Evolutionary conservation across 2,329 filamentous ascomycete species (phyloP).

Genomic region (Pseudogymnoascus sp.): DNA sequence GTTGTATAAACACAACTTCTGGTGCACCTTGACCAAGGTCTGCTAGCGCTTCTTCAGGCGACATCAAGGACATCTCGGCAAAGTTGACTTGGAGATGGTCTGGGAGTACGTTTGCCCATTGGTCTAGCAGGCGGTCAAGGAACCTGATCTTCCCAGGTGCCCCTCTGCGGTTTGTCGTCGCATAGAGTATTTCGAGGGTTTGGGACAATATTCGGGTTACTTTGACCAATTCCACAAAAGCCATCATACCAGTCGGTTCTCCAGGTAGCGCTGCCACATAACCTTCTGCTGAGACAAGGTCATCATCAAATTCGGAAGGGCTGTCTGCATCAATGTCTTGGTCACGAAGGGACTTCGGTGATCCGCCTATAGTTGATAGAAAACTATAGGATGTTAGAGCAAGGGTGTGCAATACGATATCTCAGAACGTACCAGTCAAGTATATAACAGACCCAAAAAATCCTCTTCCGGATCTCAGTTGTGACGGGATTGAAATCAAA

Average conservation of each 20-base stretch:
- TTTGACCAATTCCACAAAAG: constrained; percentile 16
- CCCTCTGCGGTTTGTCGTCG: constrained; percentile 14
- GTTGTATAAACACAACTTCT: constrained; percentile 15
- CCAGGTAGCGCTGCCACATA: constrained; percentile 13
- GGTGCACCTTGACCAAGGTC: constrained; percentile 9
- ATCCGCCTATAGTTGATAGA: constrained; percentile 14
- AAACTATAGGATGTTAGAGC: background rate
- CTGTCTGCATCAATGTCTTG: constrained; percentile 12
- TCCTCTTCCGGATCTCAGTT: constrained; percentile 15
- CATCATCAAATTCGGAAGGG: constrained; percentile 16
- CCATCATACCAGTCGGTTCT: constrained; percentile 16
- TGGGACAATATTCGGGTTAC: constrained; percentile 14
- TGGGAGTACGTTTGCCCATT: constrained; percentile 15
- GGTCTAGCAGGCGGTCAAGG: constrained; percentile 14
- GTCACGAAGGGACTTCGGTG: constrained; percentile 16
- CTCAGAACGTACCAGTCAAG: constrained; percentile 13
- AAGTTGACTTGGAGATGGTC: constrained; percentile 15
- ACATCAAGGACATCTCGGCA: background rate
- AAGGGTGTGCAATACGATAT: background rate
- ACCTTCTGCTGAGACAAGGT: constrained; percentile 14
- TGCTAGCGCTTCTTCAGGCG: constrained; percentile 1
- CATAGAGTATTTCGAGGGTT: constrained; percentile 16
- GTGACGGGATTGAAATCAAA: constrained; percentile 15
- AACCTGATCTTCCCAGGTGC: constrained; percentile 15
- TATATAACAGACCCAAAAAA: constrained; percentile 17